Conservation (phyloP, 208 protist genomes). For the Lotmaria passim region DNA sequence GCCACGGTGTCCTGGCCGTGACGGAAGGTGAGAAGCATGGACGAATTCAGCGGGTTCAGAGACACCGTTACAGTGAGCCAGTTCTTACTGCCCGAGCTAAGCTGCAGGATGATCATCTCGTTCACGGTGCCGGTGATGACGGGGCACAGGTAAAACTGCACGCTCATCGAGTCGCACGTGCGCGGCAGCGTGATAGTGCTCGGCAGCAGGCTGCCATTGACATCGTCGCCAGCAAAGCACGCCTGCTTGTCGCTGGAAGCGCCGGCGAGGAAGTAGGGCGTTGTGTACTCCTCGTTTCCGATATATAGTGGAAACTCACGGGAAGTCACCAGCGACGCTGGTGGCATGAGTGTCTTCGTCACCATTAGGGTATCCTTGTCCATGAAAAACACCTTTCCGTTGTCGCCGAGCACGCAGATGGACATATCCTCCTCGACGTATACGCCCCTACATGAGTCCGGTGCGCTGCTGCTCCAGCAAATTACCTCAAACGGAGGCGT, state of each 20-base stretch:
- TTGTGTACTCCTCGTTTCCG: constrained; percentile 56
- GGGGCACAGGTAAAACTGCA: constrained; percentile 80
- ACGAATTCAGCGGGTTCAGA: constrained; percentile 47
- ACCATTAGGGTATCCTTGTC: constrained; percentile 52
- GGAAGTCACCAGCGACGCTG: not conserved
- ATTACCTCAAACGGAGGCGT: constrained; percentile 28
- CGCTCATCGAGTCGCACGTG: constrained; percentile 65
- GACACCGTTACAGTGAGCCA: constrained; percentile 62
- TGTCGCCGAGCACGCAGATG: constrained; percentile 45
- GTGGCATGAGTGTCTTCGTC: constrained; percentile 27
- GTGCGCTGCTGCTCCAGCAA: constrained; percentile 30
- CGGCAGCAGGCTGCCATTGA: constrained; percentile 53
- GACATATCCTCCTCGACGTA: constrained; percentile 48
- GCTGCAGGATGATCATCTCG: constrained; percentile 53
- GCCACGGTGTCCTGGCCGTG: constrained; percentile 68
- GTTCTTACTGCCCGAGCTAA: constrained; percentile 48
- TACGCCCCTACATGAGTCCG: constrained; percentile 34
- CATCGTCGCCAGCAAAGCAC: constrained; percentile 36
- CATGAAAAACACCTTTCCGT: constrained; percentile 47
- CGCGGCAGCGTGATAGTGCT: constrained; percentile 50
- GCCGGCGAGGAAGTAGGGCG: constrained; percentile 49
- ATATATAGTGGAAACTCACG: constrained; percentile 52
- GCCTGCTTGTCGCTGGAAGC: constrained; percentile 15
- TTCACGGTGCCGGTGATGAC: constrained; percentile 30
- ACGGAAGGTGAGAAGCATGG: constrained; percentile 60